These are phyloP conservation scores for Penicillium fuscoglaucum DNA, from an alignment of 2,329 filamentous ascomycete species.

Conservation along the genomic window DNA sequence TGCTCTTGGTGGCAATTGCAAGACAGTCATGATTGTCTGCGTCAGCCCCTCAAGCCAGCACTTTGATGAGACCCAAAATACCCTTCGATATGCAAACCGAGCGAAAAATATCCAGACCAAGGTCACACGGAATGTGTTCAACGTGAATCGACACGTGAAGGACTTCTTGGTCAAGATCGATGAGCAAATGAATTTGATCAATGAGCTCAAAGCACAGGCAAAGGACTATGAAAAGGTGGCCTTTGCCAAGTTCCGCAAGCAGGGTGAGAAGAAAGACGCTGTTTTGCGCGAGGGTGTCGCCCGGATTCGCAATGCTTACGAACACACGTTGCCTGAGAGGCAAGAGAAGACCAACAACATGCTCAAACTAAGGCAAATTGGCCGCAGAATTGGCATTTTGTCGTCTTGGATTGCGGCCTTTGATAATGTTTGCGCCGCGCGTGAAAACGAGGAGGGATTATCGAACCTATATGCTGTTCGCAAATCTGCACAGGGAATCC, in stretches of 20 bases:
- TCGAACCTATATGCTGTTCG: slow-evolving; percentile 71
- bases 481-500: slow-evolving; percentile 83
- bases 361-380: slow-evolving; percentile 78
- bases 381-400: slow-evolving; percentile 81
- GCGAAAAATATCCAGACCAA: slow-evolving; percentile 99
- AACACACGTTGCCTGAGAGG: slow-evolving; percentile 74
- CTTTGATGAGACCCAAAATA: slow-evolving; percentile 98
- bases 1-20: slow-evolving; percentile 95
- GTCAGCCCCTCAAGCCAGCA: slow-evolving; percentile 95
- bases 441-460: slow-evolving; percentile 67
- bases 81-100: slow-evolving; percentile 91
- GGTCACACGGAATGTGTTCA: slow-evolving; percentile 98
- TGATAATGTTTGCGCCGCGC: slow-evolving; percentile 73
- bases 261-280: slow-evolving; percentile 77
- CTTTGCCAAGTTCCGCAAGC: slow-evolving; percentile 87
- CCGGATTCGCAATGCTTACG: slow-evolving; percentile 79
- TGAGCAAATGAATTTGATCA: slow-evolving; percentile 95
- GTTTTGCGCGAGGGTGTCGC: slow-evolving; percentile 75
- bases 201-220: slow-evolving; percentile 89
- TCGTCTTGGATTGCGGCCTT: slow-evolving; percentile 92
- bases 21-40: slow-evolving; percentile 99
- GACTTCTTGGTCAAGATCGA: slow-evolving; percentile 99
- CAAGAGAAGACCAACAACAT: slow-evolving; percentile 76
- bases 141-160: slow-evolving; percentile 98
- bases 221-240: slow-evolving; percentile 81